These are phyloP conservation scores for Phyllosticta ampelicida DNA, from an alignment of 2,329 filamentous ascomycete genomes.

Conservation along the genomic window DNA sequence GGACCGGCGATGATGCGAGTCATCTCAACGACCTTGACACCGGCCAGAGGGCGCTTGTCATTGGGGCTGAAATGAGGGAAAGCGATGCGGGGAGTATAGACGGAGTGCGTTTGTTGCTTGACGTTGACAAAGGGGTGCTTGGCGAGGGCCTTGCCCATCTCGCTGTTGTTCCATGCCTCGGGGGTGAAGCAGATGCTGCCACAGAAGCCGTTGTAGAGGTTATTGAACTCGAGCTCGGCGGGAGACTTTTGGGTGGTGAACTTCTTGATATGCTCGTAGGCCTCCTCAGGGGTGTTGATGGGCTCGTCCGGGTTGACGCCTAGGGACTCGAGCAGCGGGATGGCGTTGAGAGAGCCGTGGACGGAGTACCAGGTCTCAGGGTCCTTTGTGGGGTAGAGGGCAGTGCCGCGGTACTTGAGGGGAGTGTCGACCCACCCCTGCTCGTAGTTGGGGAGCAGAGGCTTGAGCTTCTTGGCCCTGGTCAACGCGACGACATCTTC, in stretches of 20 bases:
- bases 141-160: constrained; percentile 34
- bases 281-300: constrained; percentile 19
- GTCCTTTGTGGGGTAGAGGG: constrained; percentile 36
- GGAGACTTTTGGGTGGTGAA: constrained; percentile 20
- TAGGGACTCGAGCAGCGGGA: constrained; percentile 34
- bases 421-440: constrained; percentile 27
- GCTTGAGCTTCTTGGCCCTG: constrained; percentile 20
- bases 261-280: constrained; percentile 5
- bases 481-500: constrained; percentile 21
- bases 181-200: constrained; percentile 37
- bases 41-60: constrained; percentile 32
- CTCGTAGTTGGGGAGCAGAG: constrained; percentile 29
- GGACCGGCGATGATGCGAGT: constrained; percentile 37
- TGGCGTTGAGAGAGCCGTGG: constrained; percentile 39
- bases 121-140: constrained; percentile 35
- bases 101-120: constrained; percentile 23
- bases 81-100: constrained; percentile 21
- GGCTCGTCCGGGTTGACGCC: constrained; percentile 30
- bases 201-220: constrained; percentile 32
- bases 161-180: constrained; percentile 33
- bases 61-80: constrained; percentile 21
- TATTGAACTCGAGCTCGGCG: constrained; percentile 34
- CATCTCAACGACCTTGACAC: constrained; percentile 29
- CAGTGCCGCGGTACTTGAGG: constrained; percentile 26
- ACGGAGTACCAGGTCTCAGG: constrained; percentile 39